These are phyloP conservation scores for Ceratocystis ficicola DNA, from an alignment of 2,329 filamentous ascomycete genomes.

Conservation along the genomic window DNA sequence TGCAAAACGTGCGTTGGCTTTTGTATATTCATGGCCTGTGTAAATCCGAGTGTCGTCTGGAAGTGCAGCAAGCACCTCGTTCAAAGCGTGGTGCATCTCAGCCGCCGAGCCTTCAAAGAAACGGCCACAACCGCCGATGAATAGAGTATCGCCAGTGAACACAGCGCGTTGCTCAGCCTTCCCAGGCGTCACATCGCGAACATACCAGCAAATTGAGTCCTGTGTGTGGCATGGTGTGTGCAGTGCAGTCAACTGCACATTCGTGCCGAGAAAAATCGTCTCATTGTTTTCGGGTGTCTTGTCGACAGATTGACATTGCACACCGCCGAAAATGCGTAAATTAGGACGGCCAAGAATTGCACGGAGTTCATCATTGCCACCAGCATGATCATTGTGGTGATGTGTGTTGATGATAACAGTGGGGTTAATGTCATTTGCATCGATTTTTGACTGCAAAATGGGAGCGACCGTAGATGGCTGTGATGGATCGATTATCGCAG, in stretches of 20 bases:
- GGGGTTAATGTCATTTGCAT: conserved; percentile 63
- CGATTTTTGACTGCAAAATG: conserved; percentile 57
- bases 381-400: conserved; percentile 90
- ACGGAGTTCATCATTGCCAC: conserved; percentile 60
- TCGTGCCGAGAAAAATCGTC: conserved; percentile 64
- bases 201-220: conserved; percentile 92
- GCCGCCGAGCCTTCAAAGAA: conserved; percentile 87
- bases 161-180: conserved; percentile 45
- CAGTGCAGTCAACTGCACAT: conserved; percentile 54
- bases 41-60: conserved; percentile 89
- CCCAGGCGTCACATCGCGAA: conserved; percentile 49
- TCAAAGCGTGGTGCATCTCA: conserved; percentile 90
- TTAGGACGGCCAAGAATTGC: conserved; percentile 40
- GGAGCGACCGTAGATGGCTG: conserved; percentile 55
- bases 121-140: conserved; percentile 83
- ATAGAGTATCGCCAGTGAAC: conserved; percentile 93
- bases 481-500: conserved; percentile 68
- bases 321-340: conserved; percentile 74
- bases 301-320: conserved; percentile 70
- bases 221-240: conserved; percentile 97
- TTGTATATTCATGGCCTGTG: conserved; percentile 97
- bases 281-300: conserved; percentile 63
- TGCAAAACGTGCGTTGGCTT: conserved; percentile 82
- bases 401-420: conserved; percentile 92
- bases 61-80: conserved; percentile 65